Evolutionary conservation across 805 yeast species (phyloP), one percentile per base, ranked within the genome.

Genomic region (Saccharomycopsis microspora): DNA sequence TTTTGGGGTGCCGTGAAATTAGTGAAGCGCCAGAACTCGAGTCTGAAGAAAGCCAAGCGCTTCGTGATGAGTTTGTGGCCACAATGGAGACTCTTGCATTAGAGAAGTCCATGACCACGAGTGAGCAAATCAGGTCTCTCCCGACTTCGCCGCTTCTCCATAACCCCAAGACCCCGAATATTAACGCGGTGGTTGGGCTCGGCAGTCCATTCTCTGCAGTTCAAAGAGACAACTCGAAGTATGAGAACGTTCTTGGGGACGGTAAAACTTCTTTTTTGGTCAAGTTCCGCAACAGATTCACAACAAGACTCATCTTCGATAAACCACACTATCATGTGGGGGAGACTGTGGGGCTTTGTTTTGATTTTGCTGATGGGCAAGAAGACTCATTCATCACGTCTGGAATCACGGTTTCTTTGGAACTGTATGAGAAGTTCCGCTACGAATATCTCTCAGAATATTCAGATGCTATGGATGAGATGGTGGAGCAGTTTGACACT

Each of bases 291-390:
- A 66, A 71, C 5, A 57, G 63, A 41, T 56, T 62, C 8, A 63
- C 76, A 5, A 71, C 76, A 0, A 64, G 60, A 11, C 42, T 72
- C 19, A 48, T 57, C 1, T 59, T 71, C 31, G 65, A 74, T 5
- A 69, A 67, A 50, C 60, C 67, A 2, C 63, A 65, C 38, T 72
- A 66, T 51, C 64, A 71, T 19, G 60, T 68, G 3, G 72, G 78
- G 1, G 80, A 74, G 40, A 66, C 67, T 11, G 62, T 78, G 5
- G 65, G 67, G 27, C 51, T 74, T 5, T 57, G 55, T 19, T 56
- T 69, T 39, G 68, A 62, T 51, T 66, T 70, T 27, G 51, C 59
- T 5, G 54, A 60, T 8, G 4, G 32, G 10, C 34, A 41, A n/a
- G 29, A 39, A 27, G 35, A 43, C 32, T 8, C 7, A 10, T 56